These are phyloP conservation scores for Priceomyces castillae DNA, from an alignment of 805 yeast genomes.

Conservation along the genomic window DNA sequence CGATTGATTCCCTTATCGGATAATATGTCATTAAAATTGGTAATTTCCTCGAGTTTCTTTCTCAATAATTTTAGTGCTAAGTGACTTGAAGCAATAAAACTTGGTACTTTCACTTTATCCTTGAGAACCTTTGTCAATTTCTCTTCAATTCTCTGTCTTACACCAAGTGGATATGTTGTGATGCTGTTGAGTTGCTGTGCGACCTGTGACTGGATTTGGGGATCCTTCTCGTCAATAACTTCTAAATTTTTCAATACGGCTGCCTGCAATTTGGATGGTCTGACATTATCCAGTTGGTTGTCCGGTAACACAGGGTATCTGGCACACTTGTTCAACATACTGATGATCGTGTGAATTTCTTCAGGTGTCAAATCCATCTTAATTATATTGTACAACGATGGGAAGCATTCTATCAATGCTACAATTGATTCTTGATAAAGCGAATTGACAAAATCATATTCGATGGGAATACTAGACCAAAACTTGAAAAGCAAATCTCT, in stretches of 20 bases:
- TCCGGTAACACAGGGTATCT: slow-evolving; percentile 72
- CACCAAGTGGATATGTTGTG: slow-evolving; percentile 58
- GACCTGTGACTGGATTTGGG: slow-evolving; percentile 41
- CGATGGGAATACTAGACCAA: slow-evolving; percentile 45
- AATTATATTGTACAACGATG: slow-evolving; percentile 42
- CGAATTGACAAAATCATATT: slow-evolving; percentile 41
- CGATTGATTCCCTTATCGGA: slow-evolving; percentile 46
- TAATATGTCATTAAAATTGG: slow-evolving; percentile 34
- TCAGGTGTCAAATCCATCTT: slow-evolving; percentile 25
- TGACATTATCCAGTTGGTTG: slow-evolving; percentile 47
- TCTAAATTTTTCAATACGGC: slow-evolving; percentile 53
- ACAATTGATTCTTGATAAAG: slow-evolving; percentile 61
- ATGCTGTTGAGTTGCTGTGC: slow-evolving; percentile 55
- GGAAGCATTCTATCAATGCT: slow-evolving; percentile 53
- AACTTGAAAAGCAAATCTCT: slow-evolving; percentile 45
- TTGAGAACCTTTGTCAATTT: slow-evolving; percentile 40
- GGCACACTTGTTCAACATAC: slow-evolving; percentile 61
- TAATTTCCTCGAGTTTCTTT: slow-evolving; percentile 30
- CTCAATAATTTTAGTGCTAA: slow-evolving; percentile 42
- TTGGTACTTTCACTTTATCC: slow-evolving; percentile 49
- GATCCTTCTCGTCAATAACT: slow-evolving; percentile 25
- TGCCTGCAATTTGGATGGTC: slow-evolving; percentile 60
- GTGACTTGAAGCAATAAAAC: slow-evolving; percentile 60
- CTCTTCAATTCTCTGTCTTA: slow-evolving; percentile 53
- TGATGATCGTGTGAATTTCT: slow-evolving; percentile 50